phyloP scores from a whole-genome alignment of 1,284 basidiomycete species.

The Filobasidium uniguttulatum region DNA sequence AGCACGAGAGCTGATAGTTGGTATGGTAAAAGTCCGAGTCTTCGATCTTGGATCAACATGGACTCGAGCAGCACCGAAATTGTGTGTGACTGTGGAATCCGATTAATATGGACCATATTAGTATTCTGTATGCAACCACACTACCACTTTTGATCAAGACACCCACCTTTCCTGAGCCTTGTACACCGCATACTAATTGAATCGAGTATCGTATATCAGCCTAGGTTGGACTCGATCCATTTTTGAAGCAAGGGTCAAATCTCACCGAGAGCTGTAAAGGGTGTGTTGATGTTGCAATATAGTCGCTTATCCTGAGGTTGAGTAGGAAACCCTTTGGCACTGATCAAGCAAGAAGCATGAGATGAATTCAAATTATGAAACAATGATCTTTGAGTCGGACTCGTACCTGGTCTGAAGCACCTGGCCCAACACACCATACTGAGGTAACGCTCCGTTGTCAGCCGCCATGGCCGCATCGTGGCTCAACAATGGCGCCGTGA shows the following conservation, averaged over 20 bases:
- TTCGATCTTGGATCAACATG: conserved; percentile 46
- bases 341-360: background rate
- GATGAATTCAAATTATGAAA: background rate
- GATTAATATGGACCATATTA: background rate
- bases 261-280: conserved; percentile 4
- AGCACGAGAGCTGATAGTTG: conserved; percentile 51
- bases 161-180: conserved; percentile 49
- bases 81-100: conserved; percentile 40
- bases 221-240: conserved; percentile 45
- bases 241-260: background rate
- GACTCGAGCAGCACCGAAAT: conserved; percentile 51
- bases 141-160: background rate
- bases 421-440: conserved; percentile 31
- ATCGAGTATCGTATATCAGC: too few relatives aligned
- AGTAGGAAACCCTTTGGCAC: conserved; percentile 13
- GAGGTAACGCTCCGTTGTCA: conserved; percentile 17
- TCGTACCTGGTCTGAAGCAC: conserved; percentile 25
- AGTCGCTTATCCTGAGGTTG: conserved; percentile 22
- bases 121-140: background rate
- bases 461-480: conserved; percentile 26
- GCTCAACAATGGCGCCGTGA: conserved; percentile 32
- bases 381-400: background rate
- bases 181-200: conserved; percentile 47
- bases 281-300: conserved; percentile 32
- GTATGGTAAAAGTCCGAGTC: conserved; percentile 44